A percentile compares a stretch with the other conserved stretches of the same genome.
Evolutionary conservation across 2,329 filamentous ascomycete species (phyloP).

Genomic region (Ceratocystis harringtonii): DNA sequence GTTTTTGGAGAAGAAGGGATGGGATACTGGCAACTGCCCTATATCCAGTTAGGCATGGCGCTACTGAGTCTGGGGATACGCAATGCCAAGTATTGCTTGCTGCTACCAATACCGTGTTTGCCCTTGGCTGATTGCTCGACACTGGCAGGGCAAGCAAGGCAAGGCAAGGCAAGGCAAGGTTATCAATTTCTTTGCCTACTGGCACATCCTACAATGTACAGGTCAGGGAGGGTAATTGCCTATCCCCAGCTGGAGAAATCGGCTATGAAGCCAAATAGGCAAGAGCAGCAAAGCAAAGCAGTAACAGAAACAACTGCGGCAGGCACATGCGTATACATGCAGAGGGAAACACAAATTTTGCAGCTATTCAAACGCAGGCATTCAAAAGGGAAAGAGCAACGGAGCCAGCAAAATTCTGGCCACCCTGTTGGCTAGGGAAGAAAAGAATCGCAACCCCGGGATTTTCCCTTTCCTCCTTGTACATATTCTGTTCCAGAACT

Average conservation of each 20-base stretch:
- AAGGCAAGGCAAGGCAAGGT: background rate
- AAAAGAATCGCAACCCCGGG: background rate
- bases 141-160: background rate
- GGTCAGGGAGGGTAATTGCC: too few species aligned
- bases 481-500: background rate
- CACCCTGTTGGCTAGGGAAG: slow-evolving; percentile 11
- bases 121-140: background rate
- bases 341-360: background rate
- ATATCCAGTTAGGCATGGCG: too few species aligned
- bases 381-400: background rate
- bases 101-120: background rate
- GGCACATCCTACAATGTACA: too few species aligned
- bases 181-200: too few species aligned
- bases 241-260: too few species aligned
- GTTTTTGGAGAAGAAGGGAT: background rate
- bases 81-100: background rate
- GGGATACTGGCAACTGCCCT: too few species aligned
- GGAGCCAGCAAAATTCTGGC: background rate
- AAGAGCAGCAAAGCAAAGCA: too few species aligned
- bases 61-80: too few species aligned
- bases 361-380: background rate
- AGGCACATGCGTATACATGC: background rate
- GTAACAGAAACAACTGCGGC: background rate
- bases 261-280: too few species aligned
- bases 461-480: background rate